Conservation (phyloP, 257 asterid genomes). For the Scutellaria galericulata region DNA sequence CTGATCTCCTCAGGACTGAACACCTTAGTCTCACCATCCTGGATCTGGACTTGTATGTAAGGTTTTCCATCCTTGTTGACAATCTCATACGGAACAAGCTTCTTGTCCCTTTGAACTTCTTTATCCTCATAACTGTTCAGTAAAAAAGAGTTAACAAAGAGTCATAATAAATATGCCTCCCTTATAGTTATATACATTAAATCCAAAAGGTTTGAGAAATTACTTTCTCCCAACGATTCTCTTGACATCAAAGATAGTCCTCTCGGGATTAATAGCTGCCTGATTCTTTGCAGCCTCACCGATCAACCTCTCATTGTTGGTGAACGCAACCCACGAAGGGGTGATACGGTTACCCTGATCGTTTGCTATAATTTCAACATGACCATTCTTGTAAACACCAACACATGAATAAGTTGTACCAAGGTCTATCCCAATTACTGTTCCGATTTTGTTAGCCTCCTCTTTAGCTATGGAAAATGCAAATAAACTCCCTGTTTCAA, state of each 20-base stretch:
- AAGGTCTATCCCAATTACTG: slow-evolving; percentile 78
- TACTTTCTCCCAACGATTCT: slow-evolving; percentile 83
- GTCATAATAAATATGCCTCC: background rate
- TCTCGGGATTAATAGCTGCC: slow-evolving; percentile 71
- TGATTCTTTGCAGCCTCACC: slow-evolving; percentile 87
- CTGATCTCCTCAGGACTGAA: slow-evolving; percentile 90
- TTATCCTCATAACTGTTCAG: slow-evolving; percentile 67
- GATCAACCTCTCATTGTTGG: slow-evolving; percentile 70
- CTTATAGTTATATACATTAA: background rate
- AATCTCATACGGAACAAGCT: slow-evolving; percentile 77
- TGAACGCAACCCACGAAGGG: slow-evolving; percentile 84
- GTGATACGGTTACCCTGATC: slow-evolving; percentile 85
- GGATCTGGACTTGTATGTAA: slow-evolving; percentile 63
- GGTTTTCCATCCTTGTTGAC: slow-evolving; percentile 85
- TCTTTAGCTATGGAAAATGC: slow-evolving; percentile 57
- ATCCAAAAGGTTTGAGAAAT: slow-evolving; percentile 14
- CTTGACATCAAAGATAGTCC: slow-evolving; percentile 81
- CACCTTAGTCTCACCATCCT: slow-evolving; percentile 78
- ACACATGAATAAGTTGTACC: slow-evolving; percentile 85
- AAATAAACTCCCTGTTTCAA: slow-evolving; percentile 57
- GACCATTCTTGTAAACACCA: slow-evolving; percentile 79
- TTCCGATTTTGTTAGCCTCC: slow-evolving; percentile 65
- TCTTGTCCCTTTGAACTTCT: slow-evolving; percentile 76
- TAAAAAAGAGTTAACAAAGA: slow-evolving; percentile 1
- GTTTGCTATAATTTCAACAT: slow-evolving; percentile 75